A percentile compares a stretch with the other conserved stretches of the same genome.
phyloP scores from a whole-genome alignment of 2,329 filamentous ascomycete genomes.

The Paraconiothyrium brasiliense region DNA sequence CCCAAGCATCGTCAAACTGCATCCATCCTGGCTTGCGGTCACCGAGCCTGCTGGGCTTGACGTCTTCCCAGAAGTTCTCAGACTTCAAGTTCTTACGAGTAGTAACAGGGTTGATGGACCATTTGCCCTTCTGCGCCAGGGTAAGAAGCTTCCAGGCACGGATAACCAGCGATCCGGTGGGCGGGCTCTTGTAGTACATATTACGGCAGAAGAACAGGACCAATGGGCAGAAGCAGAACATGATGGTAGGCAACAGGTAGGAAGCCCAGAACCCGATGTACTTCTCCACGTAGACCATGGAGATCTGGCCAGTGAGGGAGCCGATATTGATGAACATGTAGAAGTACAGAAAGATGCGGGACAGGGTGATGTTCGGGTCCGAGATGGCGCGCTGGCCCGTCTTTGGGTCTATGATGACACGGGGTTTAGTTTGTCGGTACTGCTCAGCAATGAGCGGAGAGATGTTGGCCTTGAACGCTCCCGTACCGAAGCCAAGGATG shows the following conservation, averaged over 20 bases:
- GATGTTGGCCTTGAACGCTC: constrained; percentile 58
- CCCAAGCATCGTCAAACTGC: constrained; percentile 85
- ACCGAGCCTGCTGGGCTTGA: constrained; percentile 72
- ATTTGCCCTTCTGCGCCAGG: constrained; percentile 70
- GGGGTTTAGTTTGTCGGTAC: constrained; percentile 67
- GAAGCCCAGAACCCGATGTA: constrained; percentile 80
- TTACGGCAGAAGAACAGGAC: constrained; percentile 69
- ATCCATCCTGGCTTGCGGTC: constrained; percentile 73
- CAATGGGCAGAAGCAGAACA: constrained; percentile 70
- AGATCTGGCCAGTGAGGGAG: constrained; percentile 67
- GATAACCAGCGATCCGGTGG: constrained; percentile 75
- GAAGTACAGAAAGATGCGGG: constrained; percentile 64
- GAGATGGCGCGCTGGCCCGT: constrained; percentile 74
- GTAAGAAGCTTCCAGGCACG: constrained; percentile 71
- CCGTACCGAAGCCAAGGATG: constrained; percentile 57
- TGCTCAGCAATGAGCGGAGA: constrained; percentile 77
- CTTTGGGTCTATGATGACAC: constrained; percentile 62
- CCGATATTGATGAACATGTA: constrained; percentile 58
- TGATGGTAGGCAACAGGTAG: constrained; percentile 71
- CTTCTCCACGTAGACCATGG: constrained; percentile 78
- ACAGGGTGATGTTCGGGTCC: constrained; percentile 73
- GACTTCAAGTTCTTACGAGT: constrained; percentile 68
- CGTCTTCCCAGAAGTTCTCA: constrained; percentile 70
- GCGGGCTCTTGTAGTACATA: constrained; percentile 69
- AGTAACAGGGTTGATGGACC: constrained; percentile 67